These are phyloP conservation scores for Leucosporidium scottii DNA, from an alignment of 768 basidiomycete species.

Conservation along the genomic window DNA sequence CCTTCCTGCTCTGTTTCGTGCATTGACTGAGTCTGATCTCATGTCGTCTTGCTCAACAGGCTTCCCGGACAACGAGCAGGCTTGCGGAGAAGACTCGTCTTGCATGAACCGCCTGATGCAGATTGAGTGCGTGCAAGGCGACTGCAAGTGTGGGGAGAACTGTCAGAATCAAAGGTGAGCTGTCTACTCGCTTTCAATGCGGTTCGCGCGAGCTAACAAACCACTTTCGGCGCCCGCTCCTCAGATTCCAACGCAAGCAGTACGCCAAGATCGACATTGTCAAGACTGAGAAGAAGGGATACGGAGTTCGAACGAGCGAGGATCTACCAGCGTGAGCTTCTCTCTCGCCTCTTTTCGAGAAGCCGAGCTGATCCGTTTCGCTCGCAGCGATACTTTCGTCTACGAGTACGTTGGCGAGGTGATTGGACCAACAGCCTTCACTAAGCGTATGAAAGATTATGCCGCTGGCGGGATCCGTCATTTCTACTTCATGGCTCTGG, in stretches of 20 bases:
- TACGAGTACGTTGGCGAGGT: constrained; percentile 99
- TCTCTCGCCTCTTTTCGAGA: not conserved
- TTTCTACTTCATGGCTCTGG: constrained; percentile 99
- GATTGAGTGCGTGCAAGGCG: constrained; percentile 85
- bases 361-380: not conserved
- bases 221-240: not conserved
- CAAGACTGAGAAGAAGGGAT: constrained; percentile 90
- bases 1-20: not conserved
- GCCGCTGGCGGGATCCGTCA: constrained; percentile 86
- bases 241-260: constrained; percentile 76
- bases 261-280: constrained; percentile 86
- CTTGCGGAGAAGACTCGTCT: constrained; percentile 80
- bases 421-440: constrained; percentile 74
- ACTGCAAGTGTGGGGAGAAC: constrained; percentile 71
- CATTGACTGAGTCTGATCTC: constrained; percentile 7
- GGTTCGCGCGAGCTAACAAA: constrained; percentile 5
- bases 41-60: constrained; percentile 44
- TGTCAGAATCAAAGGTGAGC: constrained; percentile 91
- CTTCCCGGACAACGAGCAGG: constrained; percentile 54
- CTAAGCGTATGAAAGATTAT: constrained; percentile 90
- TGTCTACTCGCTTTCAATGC: not conserved
- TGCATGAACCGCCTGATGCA: constrained; percentile 97
- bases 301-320: constrained; percentile 69
- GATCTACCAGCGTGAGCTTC: constrained; percentile 44
- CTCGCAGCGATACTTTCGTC: constrained; percentile 75